Base-by-base conservation (phyloP, 176 grass and related monocot species). In the Bonia amplexicaulis region DNA sequence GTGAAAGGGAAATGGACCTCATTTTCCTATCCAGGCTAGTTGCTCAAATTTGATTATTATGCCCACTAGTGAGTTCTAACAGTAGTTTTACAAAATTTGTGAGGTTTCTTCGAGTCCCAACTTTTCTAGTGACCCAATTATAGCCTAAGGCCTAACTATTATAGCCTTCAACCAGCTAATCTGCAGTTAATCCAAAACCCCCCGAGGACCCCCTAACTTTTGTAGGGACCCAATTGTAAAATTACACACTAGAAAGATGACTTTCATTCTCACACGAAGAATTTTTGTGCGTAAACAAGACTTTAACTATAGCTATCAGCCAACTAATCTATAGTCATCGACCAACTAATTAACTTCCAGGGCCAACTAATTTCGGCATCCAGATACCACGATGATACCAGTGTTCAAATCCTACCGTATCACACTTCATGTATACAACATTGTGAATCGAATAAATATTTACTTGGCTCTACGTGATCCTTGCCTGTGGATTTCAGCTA, bases 241-340 rank as follows among this genome's bases (percentile, higher is more conserved):
- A 52, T 9, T 2, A 20, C 15, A 68, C 2, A 29, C 61, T 31
- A 51, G 26, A 61, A 60, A 29, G 22, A 25, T 6, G 23, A 71
- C 52, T 46, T 13, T 13, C n/a, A 76, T 12, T 77, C 23, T 64
- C 41, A 17, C 31, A 2, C 6, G 11, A 23, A 62, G 23, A 69
- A 26, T 52, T 35, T 67, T 63, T 62, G 81, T 22, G 72, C 45
- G 64, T 86, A 52, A 47, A 71, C 88, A 90, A 77, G 88, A 55
- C 55, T 71, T 68, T 68, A 67, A 72, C 69, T 74, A 57, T 55
- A 59, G 60, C 53, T 73, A 89, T 75, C 61, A 37, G 11, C 20
- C 81, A 73, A 66, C 67, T 48, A 88, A 84, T 62, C 46, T 45
- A 17, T 45, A 45, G 35, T 68, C 40, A 76, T 59, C 12, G 44